Evolutionary conservation across 2,329 filamentous ascomycete genomes (phyloP), one percentile per base, ranked within the genome.

Genomic region (Claviceps pusilla): DNA sequence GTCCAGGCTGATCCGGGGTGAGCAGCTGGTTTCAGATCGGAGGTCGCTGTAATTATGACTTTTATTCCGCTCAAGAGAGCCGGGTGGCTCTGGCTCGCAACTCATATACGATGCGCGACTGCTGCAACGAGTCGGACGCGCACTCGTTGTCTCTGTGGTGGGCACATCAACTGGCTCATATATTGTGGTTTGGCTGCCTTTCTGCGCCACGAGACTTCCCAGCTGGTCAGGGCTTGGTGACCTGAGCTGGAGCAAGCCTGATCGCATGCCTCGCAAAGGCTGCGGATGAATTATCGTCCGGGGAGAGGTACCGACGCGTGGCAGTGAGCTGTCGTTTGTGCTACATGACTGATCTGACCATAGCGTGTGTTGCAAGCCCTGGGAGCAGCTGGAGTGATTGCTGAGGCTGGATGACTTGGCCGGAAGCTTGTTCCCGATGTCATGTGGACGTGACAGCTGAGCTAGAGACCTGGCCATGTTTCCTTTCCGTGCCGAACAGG

Each of bases 241-340:
- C 41, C 46, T 48, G 31, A 29, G n/a, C 14, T 48, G n/a, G n/a
- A 59, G 45, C 43, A 59, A 42, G 6, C 31, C 33, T 14, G 48
- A 53, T 49, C 31, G 35, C 14, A 24, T 52, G 11, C 52, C 54
- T 35, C 60, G 55, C 10, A 55, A 54, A 10, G 65, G 65, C 29
- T 59, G 62, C 35, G 65, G 65, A 14, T 67, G 63, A 31, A 57
- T 48, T 12, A 59, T 37, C 10, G 28, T 49, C 49, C 24, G 19
- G 24, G 54, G 52, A 46, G 50, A 54, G 9, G 19, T 52, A 19
- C 53, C 45, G 7, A 39, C 41, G 7, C 24, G 47, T 29, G 51
- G 55, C 11, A 55, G 29, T 7, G 55, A 55, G 45, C 53, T 57
- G 42, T 24, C 24, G 24, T 37, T 53, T 4, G 55, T 57, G n/a